Evolutionary conservation across 768 basidiomycete genomes (phyloP).

Genomic region (Serendipita sp.): DNA sequence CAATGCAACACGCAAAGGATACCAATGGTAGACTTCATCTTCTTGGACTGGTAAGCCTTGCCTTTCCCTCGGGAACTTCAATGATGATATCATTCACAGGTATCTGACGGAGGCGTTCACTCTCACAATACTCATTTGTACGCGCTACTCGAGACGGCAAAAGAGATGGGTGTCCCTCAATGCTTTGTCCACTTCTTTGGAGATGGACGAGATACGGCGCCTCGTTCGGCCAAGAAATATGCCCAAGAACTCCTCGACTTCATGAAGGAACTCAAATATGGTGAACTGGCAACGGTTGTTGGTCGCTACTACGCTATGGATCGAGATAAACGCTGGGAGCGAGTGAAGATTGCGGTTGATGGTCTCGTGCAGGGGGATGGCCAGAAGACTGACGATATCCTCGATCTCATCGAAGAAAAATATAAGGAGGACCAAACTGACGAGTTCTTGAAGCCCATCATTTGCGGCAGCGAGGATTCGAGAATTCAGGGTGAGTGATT

Average conservation of each 20-base stretch:
- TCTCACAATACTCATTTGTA: constrained; percentile 85
- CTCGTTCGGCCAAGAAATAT: constrained; percentile 64
- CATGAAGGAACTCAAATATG: constrained; percentile 57
- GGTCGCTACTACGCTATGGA: constrained; percentile 97
- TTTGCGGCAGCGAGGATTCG: constrained; percentile 62
- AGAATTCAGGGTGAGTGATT: constrained; percentile 53
- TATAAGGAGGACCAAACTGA: constrained; percentile 82
- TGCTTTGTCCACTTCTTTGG: constrained; percentile 89
- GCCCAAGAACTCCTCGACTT: constrained; percentile 62
- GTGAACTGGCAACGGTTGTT: constrained; percentile 68
- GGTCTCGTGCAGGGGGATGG: constrained; percentile 59
- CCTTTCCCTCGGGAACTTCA: neutral
- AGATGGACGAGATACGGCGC: constrained; percentile 89
- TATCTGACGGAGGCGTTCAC: constrained; percentile 95
- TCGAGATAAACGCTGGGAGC: constrained; percentile 92
- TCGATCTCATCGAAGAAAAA: constrained; percentile 52
- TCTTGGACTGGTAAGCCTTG: constrained; percentile 55
- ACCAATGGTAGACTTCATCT: constrained; percentile 74
- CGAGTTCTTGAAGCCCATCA: constrained; percentile 91
- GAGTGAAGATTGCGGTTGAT: constrained; percentile 78
- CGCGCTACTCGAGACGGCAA: constrained; percentile 80
- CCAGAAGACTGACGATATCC: constrained; percentile 34
- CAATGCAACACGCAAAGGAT: constrained; percentile 62
- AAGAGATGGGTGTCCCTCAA: constrained; percentile 67
- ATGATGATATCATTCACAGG: constrained; percentile 23